Evolutionary conservation across 306 rosid genomes (phyloP), one percentile per base, ranked within the genome.

Genomic region (Quercus alba): DNA sequence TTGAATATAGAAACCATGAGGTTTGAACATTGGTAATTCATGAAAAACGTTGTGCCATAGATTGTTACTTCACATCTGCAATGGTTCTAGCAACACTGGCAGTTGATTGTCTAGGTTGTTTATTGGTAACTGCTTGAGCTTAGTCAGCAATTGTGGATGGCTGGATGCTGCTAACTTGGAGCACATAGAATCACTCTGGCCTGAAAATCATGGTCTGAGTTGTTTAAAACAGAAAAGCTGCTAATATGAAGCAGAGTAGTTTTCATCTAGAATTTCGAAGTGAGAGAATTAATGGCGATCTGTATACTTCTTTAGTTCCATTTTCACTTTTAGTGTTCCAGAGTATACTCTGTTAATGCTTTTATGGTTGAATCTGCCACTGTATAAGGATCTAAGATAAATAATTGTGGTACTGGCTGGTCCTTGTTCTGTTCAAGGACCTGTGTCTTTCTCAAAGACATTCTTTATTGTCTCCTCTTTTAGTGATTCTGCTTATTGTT

Each of bases 161-260:
- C 70, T 54, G 11, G 70, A 18, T 70, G 59, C 31, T 78, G 31
- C 51, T 41, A 70, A 55, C 21, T 59, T 58, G 68, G 79, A 75
- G 64, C 28, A 12, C 63, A 31, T n/a, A n/a, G 68, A 57, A 63
- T 19, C n/a, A 68, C 26, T 7, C 72, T n/a, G 14, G 5, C 72
- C 26, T 68, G 70, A 68, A 35, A 68, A 35, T 33, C 51, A 68
- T 68, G 72, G 38, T 68, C 15, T 35, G 51, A 19, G 52, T 68
- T 9, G 46, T n/a, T 35, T 18, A 30, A 35, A 35, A 10, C 25
- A 68, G 41, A 49, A 68, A 35, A 19, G 44, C 25, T 35, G 52
- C 72, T 35, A 33, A 18, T 49, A 68, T 68, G 26, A 68, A 35
- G n/a, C 54, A 33, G 52, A 35, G 38, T 0, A 0, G 28, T 9